Evolutionary conservation across 805 yeast species (phyloP), one percentile per base, ranked within the genome.

Genomic region (Barnettozyma californica): DNA sequence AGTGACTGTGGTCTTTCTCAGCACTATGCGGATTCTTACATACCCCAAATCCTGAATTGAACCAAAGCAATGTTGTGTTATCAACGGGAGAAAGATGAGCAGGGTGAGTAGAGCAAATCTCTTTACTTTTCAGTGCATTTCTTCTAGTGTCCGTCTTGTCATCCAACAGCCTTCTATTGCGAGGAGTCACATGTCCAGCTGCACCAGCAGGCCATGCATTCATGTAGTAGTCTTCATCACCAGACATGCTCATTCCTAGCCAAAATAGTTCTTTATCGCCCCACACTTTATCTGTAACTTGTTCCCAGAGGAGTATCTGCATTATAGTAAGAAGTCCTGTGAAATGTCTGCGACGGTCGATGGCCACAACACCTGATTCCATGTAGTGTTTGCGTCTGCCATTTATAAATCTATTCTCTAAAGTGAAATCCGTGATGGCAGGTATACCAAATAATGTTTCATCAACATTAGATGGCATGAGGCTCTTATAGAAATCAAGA

Each of bases 191-290:
- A 68, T n/a, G 63, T 13, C 87, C 88, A 4, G 76, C 74, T 16
- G 82, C 69, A 3, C 81, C 85, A 1, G 85, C 85, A 13, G 76
- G 69, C 56, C 71, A 63, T 6, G 63, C 48, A 56, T 81, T 82
- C 61, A 82, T 76, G 33, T 62, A 65, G 53, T 80, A 81, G 25
- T 66, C 61, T 50, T 78, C 81, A 57, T 80, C 78, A 8, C 87
- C 82, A 50, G 72, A 68, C 51, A 75, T 64, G 25, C 76, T 72
- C 62, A 79, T 67, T 3, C 82, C 83, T 18, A 82, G 59, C 88
- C 88, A 82, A 53, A 80, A 78, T 54, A 81, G 67, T 57, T 82
- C 88, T 52, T 82, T 83, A 53, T 81, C 88, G 20, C 88, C 87
- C 76, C 83, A 81, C 11, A 80, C 69, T 9, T 77, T 74, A 1